These are phyloP conservation scores for Candida tetrigidarum DNA, from an alignment of 1,139 yeast species.

Conservation along the genomic window DNA sequence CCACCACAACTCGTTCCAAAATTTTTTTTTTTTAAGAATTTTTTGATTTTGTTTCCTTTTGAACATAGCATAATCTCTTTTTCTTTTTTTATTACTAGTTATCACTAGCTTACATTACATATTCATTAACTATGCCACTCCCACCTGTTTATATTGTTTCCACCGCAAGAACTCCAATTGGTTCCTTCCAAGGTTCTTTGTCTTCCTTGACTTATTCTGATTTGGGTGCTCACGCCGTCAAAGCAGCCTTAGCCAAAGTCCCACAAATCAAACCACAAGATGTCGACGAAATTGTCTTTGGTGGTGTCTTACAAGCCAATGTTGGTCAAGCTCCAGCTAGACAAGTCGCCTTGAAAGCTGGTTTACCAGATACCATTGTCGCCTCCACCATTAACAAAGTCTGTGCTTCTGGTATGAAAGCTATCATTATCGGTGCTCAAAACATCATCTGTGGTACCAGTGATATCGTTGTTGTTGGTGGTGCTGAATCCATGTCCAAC, in stretches of 20 bases:
- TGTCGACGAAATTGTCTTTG: constrained; percentile 91
- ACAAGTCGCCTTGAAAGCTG: constrained; percentile 93
- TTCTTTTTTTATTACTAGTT: background rate
- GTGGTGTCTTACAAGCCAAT: constrained; percentile 91
- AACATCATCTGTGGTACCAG: constrained; percentile 87
- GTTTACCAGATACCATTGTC: constrained; percentile 74
- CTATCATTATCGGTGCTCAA: constrained; percentile 90
- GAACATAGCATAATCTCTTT: background rate
- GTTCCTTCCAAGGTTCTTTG: constrained; percentile 86
- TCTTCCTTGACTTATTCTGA: constrained; percentile 78
- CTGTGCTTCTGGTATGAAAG: constrained; percentile 96
- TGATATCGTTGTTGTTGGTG: constrained; percentile 94
- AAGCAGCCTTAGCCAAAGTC: constrained; percentile 81
- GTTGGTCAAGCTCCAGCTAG: constrained; percentile 98
- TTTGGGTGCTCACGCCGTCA: constrained; percentile 91
- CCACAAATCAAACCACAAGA: constrained; percentile 77
- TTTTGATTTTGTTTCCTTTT: background rate
- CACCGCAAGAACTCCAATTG: constrained; percentile 93
- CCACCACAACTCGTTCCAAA: constrained; percentile 1
- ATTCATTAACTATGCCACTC: constrained; percentile 15
- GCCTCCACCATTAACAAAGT: constrained; percentile 96
- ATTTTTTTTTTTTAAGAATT: background rate
- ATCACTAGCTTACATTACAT: background rate
- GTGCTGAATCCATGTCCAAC: constrained; percentile 97
- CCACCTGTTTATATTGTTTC: constrained; percentile 80